Evolutionary conservation across 495 filamentous ascomycete species (phyloP), one percentile per base, ranked within the genome.

Genomic region (Oleoguttula mirabilis): DNA sequence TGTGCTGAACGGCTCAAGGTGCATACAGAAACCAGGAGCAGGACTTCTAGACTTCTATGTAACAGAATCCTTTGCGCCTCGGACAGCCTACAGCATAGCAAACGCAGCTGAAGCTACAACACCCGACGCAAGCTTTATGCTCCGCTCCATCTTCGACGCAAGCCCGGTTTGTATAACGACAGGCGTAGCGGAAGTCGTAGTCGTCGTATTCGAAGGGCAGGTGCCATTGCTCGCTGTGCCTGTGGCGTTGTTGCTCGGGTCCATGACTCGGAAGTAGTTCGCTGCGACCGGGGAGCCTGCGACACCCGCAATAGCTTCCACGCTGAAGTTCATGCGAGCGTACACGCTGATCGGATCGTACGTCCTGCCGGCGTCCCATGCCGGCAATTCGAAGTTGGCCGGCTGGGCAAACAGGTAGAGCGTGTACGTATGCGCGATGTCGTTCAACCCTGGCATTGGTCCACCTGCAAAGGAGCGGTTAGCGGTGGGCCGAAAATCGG

Each of bases 361-460:
- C 3, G 7, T 24, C 3, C 38, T 22, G 23, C 38, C 38, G 10
- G 38, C 38, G 20, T 41, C 38, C 38, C 38, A 41, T 10, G 38
- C 21, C 19, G 38, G 38, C 5, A 41, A 24, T 2, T 22, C 31
- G 25, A 41, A 41, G 38, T 41, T 41, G 38, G 38, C 23, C 4
- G 38, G 38, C n/a, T 41, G 38, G 10, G 3, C 5, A 24, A 41
- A 32, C 17, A 41, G 38, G 38, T 41, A 41, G 38, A 41, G 24
- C 2, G 38, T 32, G 38, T 41, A 41, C 4, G 38, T 41, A 14
- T 41, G 38, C 27, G 38, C 7, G 20, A 41, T 32, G 38, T 41
- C 38, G 25, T 41, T 41, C 12, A 41, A n/a, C 12, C n/a, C n/a
- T 2, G 38, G 38, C n/a, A 14, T 21, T 7, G 38, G 38, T 17